phyloP scores from a whole-genome alignment of 305 asterid genomes.

The Withania somnifera region DNA sequence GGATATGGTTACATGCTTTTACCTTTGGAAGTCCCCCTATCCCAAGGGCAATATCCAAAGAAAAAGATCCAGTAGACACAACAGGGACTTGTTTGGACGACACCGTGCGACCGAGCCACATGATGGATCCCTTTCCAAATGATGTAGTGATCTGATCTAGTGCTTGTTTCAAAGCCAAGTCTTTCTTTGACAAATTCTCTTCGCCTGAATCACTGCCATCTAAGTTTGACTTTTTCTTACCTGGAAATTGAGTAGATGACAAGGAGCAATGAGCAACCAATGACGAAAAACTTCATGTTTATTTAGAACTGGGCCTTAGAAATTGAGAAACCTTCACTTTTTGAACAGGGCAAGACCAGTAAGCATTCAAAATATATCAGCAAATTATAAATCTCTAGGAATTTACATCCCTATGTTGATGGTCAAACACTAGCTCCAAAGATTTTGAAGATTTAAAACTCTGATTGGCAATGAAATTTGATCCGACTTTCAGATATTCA shows the following conservation, averaged over 20 bases:
- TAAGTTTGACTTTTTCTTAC: constrained; percentile 59
- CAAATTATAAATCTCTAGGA: background rate
- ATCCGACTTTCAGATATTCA: background rate
- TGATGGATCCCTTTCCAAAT: constrained; percentile 87
- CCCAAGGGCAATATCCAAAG: constrained; percentile 79
- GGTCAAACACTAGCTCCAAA: background rate
- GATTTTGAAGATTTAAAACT: background rate
- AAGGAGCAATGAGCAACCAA: background rate
- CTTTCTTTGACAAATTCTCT: constrained; percentile 84
- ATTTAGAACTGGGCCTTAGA: background rate
- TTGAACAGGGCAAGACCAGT: background rate
- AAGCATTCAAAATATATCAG: background rate
- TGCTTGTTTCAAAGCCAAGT: constrained; percentile 79
- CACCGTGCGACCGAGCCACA: constrained; percentile 87
- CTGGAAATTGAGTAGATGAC: constrained; percentile 22
- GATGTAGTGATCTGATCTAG: constrained; percentile 72
- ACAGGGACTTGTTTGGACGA: constrained; percentile 55
- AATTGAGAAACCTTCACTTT: background rate
- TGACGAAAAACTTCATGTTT: background rate
- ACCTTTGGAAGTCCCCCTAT: constrained; percentile 97
- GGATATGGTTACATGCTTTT: background rate
- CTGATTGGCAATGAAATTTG: background rate
- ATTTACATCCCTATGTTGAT: background rate
- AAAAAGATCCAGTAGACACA: constrained; percentile 84
- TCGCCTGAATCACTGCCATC: constrained; percentile 75